Evolutionary conservation across 163 green algal species (phyloP).

Genomic region (Smithsoniella earleae): DNA sequence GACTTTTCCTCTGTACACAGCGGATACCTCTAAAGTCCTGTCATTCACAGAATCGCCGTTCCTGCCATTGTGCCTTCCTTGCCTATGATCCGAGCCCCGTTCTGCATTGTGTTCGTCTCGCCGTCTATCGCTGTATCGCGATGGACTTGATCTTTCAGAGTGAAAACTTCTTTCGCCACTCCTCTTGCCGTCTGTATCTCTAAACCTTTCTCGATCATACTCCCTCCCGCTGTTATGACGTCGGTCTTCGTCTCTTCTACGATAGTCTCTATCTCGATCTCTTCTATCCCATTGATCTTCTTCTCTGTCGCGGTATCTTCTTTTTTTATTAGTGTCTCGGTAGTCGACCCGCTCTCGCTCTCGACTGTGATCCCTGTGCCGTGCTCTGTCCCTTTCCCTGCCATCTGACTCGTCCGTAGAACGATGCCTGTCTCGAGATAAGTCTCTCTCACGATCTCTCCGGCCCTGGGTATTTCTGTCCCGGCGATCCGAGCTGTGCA

Average conservation of each 20-base stretch:
- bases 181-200: slow-evolving; percentile 33
- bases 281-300: no score
- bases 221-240: slow-evolving; percentile 34
- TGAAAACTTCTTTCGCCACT: no score
- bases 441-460: no score
- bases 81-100: background rate
- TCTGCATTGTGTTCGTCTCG: slow-evolving; percentile 30
- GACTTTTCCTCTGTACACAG: slow-evolving; percentile 71
- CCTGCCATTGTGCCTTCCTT: background rate
- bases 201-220: slow-evolving; percentile 33
- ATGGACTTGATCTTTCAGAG: no score
- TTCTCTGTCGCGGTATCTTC: no score
- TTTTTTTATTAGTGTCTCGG: no score
- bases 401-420: background rate
- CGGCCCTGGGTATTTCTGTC: no score
- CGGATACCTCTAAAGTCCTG: slow-evolving; percentile 61
- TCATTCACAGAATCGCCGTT: no score
- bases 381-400: slow-evolving; percentile 31
- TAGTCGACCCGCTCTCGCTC: slow-evolving; percentile 33
- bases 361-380: slow-evolving; percentile 31
- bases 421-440: no score
- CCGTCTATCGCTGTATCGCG: slow-evolving; percentile 33
- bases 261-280: slow-evolving; percentile 33
- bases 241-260: no score
- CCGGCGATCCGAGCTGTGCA: no score